Evolutionary conservation across 2,329 filamentous ascomycete genomes (phyloP), one percentile per base, ranked within the genome.

Genomic region (Aureobasidium mangrovei): DNA sequence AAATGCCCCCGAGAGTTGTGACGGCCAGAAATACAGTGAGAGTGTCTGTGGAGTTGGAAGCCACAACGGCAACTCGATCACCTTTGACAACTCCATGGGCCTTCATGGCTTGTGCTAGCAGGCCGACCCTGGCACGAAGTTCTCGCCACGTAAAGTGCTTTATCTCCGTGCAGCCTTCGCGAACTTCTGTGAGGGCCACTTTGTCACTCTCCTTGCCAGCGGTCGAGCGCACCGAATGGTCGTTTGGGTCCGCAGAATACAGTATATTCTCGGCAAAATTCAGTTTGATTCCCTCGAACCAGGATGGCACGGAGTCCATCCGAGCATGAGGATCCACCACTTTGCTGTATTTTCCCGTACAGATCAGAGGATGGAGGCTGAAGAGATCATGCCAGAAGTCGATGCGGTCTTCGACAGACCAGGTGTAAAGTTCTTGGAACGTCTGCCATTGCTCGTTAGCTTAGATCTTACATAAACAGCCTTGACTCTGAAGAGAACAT

Each of bases 211-310:
- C 85, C 67, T 93, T 93, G 57, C 80, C 73, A 3, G 65, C 60
- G 0, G 73, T 86, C 6, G 75, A 74, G 4, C 74, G 72, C 27
- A 73, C 64, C 2, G 72, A 75, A 0, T 72, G 67, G 7, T 74
- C 63, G n/a, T 70, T 65, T 0, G 69, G 63, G 2, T 69, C 64
- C 3, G 67, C 65, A 1, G 77, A 77, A 71, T 80, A 91, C 28
- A 95, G 79, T 28, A 89, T 69, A 64, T 93, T 94, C 70, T 94
- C 88, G 4, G 87, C 84, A 65, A 84, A 91, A 63, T 90, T 94
- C 61, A 93, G 68, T 4, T 74, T 70, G 1, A 90, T 76, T 31
- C 88, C 88, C 1, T 81, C 72, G 67, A 93, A 94, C 88, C 88
- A 94, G 39, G 74, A 71, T 0, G 88, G 88, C 4, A 91, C 76